phyloP scores from a whole-genome alignment of 169 alveolate species.

The Eimeria sp. region DNA sequence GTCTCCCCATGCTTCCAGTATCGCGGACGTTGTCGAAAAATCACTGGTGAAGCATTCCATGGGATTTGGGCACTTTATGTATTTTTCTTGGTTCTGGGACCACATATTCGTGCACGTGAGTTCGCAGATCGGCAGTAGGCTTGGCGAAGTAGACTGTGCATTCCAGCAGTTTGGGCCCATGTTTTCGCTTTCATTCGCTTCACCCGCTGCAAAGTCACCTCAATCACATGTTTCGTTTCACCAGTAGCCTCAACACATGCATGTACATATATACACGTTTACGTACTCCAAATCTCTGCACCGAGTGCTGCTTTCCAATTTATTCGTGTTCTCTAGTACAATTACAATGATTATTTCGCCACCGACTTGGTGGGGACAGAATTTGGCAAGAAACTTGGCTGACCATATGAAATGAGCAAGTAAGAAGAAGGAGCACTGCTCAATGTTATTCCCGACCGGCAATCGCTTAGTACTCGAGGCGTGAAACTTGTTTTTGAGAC shows the following conservation, averaged over 20 bases:
- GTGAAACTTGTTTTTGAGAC: background rate
- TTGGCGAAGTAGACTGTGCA: slow-evolving; percentile 21
- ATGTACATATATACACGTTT: no score
- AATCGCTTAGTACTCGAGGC: slow-evolving; percentile 1
- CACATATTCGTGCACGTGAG: slow-evolving; percentile 37
- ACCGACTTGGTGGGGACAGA: background rate
- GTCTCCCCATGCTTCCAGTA: background rate
- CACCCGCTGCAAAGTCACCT: slow-evolving; percentile 14
- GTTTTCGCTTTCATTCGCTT: background rate
- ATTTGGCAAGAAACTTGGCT: background rate
- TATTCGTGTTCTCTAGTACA: background rate
- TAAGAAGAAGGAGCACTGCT: background rate
- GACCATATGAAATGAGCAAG: slow-evolving; percentile 29
- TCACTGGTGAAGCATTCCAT: slow-evolving; percentile 28
- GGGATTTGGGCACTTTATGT: background rate
- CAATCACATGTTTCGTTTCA: background rate
- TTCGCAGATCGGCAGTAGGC: slow-evolving; percentile 13
- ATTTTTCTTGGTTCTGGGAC: slow-evolving; percentile 12
- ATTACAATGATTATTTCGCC: background rate
- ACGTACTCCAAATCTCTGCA: no score
- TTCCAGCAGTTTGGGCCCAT: slow-evolving; percentile 60
- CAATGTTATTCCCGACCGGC: background rate
- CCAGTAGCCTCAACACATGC: background rate
- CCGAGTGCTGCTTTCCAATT: background rate
- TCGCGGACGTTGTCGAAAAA: background rate